A percentile compares a stretch with the other conserved stretches of the same genome.
phyloP scores from a whole-genome alignment of 2,329 filamentous ascomycete genomes.

The Ophioceras dolichostomum region DNA sequence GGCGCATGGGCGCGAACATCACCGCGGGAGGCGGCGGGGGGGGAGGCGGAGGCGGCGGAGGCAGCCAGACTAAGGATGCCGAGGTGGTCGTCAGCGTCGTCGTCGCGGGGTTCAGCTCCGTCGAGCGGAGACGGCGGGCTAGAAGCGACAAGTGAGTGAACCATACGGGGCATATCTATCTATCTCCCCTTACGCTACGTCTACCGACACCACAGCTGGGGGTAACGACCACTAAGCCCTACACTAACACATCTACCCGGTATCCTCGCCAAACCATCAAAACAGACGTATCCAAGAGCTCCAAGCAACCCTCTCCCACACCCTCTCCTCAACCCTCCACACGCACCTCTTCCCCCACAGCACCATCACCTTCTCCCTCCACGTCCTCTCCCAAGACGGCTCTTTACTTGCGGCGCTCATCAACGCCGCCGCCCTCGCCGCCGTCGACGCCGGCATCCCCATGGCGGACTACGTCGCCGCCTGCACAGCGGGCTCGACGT shows the following conservation, averaged over 20 bases:
- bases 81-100: conserved; percentile 72
- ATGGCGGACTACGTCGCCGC: conserved; percentile 88
- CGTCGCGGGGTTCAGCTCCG: conserved; percentile 76
- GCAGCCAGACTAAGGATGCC: conserved; percentile 33
- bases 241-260: no score
- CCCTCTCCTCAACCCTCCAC: conserved; percentile 68
- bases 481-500: conserved; percentile 74
- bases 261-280: no score
- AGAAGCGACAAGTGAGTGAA: conserved; percentile 62
- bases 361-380: conserved; percentile 70
- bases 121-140: conserved; percentile 68
- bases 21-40: conserved; percentile 22
- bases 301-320: conserved; percentile 63
- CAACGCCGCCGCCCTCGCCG: conserved; percentile 82
- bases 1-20: conserved; percentile 31
- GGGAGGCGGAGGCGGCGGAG: conserved; percentile 13
- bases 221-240: no score
- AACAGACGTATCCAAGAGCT: conserved; percentile 68
- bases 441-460: conserved; percentile 89
- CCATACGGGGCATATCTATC: not conserved
- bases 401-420: conserved; percentile 79
- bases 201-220: no score
- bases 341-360: conserved; percentile 82
- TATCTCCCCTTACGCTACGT: no score
- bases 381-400: conserved; percentile 83